Evolutionary conservation across 2,329 filamentous ascomycete genomes (phyloP), one percentile per base, ranked within the genome.

Genomic region (Pseudocercospora cruenta): DNA sequence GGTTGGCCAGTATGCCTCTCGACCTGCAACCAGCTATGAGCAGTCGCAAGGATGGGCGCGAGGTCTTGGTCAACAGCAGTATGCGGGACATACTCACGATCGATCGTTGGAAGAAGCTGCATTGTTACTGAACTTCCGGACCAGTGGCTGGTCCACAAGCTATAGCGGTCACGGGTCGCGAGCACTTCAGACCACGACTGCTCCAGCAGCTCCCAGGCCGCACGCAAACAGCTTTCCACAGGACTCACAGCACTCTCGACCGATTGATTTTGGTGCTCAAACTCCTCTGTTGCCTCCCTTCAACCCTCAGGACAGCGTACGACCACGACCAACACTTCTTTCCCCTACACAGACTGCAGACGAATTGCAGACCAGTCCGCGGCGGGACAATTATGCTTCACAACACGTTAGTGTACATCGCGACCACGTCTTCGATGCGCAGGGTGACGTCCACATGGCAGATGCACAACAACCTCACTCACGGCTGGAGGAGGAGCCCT

Each of bases 11-110:
- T 73, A 76, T 39, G 74, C 77, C 33, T 78, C 80, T 36, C 74
- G 82, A 64, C 82, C 82, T 16, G 79, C 80, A 54, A 84, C 82
- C 43, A 84, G 82, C 74, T 81, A 84, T 70, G 78, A 78, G 67
- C 73, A 78, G 22, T 33, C 62, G 75, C 79, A 64, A 76, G 76
- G 74, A 47, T 69, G 67, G 66, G 60, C 66, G 14, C 57, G 67
- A 57, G 47, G 54, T 19, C 26, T 49, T 28, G 19, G 33, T 39
- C 69, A 68, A 33, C 68, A 69, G 4, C 43, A 39, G 64, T 67
- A 66, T 49, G 60, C 55, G 22, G 67, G 47, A 31, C 62, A 67
- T 62, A 58, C 67, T 22, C 73, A 75, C 63, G 72, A 75, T n/a
- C 78, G 78, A 36, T 76, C 79, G 45, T 75, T 81, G 9, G 82